Evolutionary conservation across 164 flowering plant genomes (phyloP).

Genomic region (Tetracentron sinense): DNA sequence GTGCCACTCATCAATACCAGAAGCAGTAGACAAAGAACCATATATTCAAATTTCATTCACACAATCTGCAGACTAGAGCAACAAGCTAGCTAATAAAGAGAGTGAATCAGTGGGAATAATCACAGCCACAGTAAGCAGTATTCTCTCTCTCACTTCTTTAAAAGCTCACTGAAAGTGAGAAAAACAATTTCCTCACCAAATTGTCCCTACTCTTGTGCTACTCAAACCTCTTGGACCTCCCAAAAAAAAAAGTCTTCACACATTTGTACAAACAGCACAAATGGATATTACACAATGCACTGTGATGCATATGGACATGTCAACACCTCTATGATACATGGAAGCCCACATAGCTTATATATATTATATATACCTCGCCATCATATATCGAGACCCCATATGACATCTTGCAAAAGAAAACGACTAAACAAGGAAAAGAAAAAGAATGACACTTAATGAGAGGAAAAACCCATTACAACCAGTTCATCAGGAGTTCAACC

Average conservation of each 20-base stretch:
- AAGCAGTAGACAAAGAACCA: too few species aligned
- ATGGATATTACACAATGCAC: conserved; percentile 7
- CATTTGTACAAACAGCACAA: background rate
- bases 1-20: too few species aligned
- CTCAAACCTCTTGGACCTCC: background rate
- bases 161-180: too few species aligned
- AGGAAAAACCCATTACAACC: conserved; percentile 36
- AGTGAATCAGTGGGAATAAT: too few species aligned
- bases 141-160: too few species aligned
- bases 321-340: conserved; percentile 15
- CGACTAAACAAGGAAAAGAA: conserved; percentile 19
- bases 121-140: too few species aligned
- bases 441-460: conserved; percentile 23
- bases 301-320: background rate
- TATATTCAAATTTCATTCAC: too few species aligned
- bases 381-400: conserved; percentile 13
- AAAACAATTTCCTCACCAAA: too few species aligned
- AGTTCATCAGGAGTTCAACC: conserved; percentile 31
- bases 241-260: background rate
- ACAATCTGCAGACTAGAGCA: too few species aligned
- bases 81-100: too few species aligned
- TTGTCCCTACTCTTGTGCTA: background rate
- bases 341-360: conserved; percentile 5
- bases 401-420: conserved; percentile 9
- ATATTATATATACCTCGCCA: conserved; percentile 19